These are phyloP conservation scores for Naegleria fowleri DNA, from an alignment of 208 protist species.

Conservation along the genomic window DNA sequence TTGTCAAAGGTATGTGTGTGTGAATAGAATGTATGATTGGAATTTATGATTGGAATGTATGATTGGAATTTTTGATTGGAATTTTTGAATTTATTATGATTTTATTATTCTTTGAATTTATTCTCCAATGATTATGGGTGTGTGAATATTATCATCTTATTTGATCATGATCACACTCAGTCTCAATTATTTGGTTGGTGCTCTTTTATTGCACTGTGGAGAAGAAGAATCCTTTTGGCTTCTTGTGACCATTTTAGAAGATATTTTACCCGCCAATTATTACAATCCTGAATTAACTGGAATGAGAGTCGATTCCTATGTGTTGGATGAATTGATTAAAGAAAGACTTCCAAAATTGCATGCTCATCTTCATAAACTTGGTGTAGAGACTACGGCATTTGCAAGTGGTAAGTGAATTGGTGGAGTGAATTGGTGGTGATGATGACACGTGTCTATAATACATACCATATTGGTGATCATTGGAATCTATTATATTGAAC, in stretches of 20 bases:
- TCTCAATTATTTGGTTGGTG: slow-evolving; percentile 56
- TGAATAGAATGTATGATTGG: no score
- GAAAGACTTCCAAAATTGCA: slow-evolving; percentile 40
- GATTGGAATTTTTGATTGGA: no score
- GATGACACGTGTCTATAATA: no score
- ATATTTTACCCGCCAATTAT: slow-evolving; percentile 46
- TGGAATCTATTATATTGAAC: no score
- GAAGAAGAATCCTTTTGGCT: slow-evolving; percentile 63
- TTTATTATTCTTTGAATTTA: no score
- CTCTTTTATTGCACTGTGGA: slow-evolving; percentile 42
- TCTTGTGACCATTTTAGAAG: slow-evolving; percentile 47
- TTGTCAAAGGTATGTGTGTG: slow-evolving; percentile 36
- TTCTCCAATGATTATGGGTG: no score
- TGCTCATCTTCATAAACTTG: slow-evolving; percentile 37
- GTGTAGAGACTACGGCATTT: slow-evolving; percentile 37
- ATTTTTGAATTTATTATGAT: no score
- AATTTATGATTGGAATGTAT: no score
- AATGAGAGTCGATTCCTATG: slow-evolving; percentile 42
- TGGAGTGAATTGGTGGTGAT: no score
- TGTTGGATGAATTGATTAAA: slow-evolving; percentile 42
- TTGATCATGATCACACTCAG: no score
- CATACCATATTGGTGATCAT: no score
- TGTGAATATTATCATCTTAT: no score
- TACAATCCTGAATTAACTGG: slow-evolving; percentile 46
- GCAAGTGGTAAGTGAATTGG: slow-evolving; percentile 39